These are phyloP conservation scores for Globisporangium polare DNA, from an alignment of 352 stramenopile species.

Conservation along the genomic window DNA sequence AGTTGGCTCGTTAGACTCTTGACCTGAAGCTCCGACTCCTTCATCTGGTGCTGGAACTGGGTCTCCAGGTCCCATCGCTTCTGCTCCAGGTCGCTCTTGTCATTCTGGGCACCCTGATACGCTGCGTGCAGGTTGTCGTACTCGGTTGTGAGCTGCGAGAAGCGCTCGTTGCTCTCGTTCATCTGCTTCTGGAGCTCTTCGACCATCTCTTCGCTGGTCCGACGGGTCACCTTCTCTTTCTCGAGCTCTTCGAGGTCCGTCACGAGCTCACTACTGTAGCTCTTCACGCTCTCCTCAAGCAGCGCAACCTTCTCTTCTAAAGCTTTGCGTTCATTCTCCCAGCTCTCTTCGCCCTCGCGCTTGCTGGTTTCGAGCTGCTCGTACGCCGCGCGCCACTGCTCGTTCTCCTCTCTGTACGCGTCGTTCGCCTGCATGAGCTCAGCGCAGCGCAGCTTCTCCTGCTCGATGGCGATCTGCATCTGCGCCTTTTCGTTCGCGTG, in stretches of 20 bases:
- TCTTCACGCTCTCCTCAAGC: slow-evolving; percentile 49
- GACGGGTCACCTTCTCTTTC: slow-evolving; percentile 32
- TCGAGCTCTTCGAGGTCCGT: slow-evolving; percentile 52
- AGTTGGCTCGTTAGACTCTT: slow-evolving; percentile 8
- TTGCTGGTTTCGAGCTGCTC: slow-evolving; percentile 50
- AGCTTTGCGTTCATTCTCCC: slow-evolving; percentile 38
- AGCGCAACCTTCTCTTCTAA: slow-evolving; percentile 48
- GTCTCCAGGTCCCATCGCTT: slow-evolving; percentile 22
- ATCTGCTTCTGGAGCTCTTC: slow-evolving; percentile 45
- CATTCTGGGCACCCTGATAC: slow-evolving; percentile 29
- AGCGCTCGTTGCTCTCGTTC: slow-evolving; percentile 53
- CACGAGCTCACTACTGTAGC: slow-evolving; percentile 43
- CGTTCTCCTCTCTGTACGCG: slow-evolving; percentile 49
- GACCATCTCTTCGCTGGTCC: slow-evolving; percentile 31
- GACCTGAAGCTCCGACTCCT: slow-evolving; percentile 31
- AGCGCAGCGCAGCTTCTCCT: slow-evolving; percentile 41
- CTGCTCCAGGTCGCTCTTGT: slow-evolving; percentile 22
- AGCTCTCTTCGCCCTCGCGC: slow-evolving; percentile 39
- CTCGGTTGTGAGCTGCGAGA: slow-evolving; percentile 45
- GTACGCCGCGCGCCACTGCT: slow-evolving; percentile 58
- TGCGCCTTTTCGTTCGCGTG: slow-evolving; percentile 73
- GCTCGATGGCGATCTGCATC: slow-evolving; percentile 71
- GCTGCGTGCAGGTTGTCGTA: slow-evolving; percentile 44
- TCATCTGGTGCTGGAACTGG: slow-evolving; percentile 16
- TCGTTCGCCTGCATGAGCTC: slow-evolving; percentile 43